These are phyloP conservation scores for Candida anutae DNA, from an alignment of 1,139 yeast species.

Conservation along the genomic window DNA sequence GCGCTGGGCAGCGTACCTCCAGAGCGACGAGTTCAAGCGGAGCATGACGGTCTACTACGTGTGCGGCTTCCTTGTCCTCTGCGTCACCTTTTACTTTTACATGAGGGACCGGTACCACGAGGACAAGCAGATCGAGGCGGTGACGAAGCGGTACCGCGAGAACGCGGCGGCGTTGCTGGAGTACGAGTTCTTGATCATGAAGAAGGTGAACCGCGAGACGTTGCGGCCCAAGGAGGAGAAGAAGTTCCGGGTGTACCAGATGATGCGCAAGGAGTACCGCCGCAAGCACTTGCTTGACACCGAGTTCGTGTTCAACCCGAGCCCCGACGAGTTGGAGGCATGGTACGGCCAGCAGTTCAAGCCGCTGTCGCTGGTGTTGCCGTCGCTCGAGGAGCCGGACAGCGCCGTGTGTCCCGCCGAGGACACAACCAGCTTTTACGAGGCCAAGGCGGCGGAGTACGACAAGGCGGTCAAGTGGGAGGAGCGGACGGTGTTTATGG, in stretches of 20 bases:
- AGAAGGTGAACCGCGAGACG: constrained; percentile 43
- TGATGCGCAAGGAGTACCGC: constrained; percentile 47
- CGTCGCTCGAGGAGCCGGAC: constrained; percentile 17
- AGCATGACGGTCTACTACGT: constrained; percentile 44
- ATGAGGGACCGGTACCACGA: constrained; percentile 60
- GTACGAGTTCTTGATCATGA: constrained; percentile 55
- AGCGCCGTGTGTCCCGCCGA: constrained; percentile 49
- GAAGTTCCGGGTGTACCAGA: constrained; percentile 44
- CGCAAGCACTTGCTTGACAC: constrained; percentile 37
- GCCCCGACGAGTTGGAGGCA: constrained; percentile 40
- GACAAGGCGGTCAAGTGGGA: constrained; percentile 83
- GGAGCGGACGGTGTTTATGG: constrained; percentile 76
- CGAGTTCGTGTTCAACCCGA: constrained; percentile 42
- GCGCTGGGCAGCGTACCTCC: constrained; percentile 33
- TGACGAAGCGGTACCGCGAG: constrained; percentile 32
- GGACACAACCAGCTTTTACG: constrained; percentile 82
- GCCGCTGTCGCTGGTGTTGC: constrained; percentile 17
- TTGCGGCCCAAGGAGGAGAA: constrained; percentile 50
- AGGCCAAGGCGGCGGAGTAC: constrained; percentile 69
- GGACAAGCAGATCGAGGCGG: constrained; percentile 51
- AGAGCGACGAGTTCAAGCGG: constrained; percentile 30
- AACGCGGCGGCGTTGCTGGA: constrained; percentile 42
- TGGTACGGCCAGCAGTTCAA: constrained; percentile 38
- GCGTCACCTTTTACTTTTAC: constrained; percentile 55
- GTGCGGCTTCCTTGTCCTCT: constrained; percentile 47